A percentile compares a stretch with the other conserved stretches of the same genome.
Conservation (phyloP, 306 rosid species). For the Oemleria cerasiformis region DNA sequence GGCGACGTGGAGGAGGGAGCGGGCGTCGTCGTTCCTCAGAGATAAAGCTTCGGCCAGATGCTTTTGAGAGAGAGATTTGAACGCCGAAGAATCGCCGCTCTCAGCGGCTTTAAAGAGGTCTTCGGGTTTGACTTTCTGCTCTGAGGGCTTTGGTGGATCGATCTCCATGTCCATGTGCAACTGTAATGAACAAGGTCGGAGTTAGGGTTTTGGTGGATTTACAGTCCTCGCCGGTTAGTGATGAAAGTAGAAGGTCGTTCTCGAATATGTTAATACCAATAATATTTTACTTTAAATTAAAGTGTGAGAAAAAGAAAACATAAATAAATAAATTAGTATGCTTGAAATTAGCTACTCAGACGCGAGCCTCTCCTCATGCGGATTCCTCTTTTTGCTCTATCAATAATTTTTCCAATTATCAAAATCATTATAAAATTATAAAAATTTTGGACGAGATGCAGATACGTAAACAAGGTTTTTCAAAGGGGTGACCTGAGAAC, state of each 20-base stretch:
- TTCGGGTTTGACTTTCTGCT: slow-evolving; percentile 28
- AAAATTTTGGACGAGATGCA: no score
- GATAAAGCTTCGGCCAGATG: slow-evolving; percentile 54
- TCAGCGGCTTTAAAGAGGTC: slow-evolving; percentile 82
- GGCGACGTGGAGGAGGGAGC: slow-evolving; percentile 83
- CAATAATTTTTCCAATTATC: no score
- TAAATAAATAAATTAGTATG: no score
- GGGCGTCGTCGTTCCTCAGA: slow-evolving; percentile 71
- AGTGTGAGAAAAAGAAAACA: no score
- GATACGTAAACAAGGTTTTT: neutral
- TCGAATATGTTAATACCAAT: no score
- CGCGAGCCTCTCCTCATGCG: no score
- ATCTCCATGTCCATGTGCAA: slow-evolving; percentile 50
- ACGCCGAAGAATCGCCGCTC: slow-evolving; percentile 51
- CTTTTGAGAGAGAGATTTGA: slow-evolving; percentile 40
- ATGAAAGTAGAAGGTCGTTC: neutral
- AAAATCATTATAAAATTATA: no score
- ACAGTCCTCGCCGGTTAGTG: neutral
- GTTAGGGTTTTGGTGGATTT: slow-evolving; percentile 2
- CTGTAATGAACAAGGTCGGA: neutral
- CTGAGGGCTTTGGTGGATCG: slow-evolving; percentile 34
- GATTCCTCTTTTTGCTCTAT: no score
- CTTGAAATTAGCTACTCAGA: no score
- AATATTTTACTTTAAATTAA: no score
- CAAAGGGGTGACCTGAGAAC: slow-evolving; percentile 57